Evolutionary conservation across 495 filamentous ascomycete species (phyloP), one percentile per base, ranked within the genome.

Genomic region (Lindgomyces ingoldianus): DNA sequence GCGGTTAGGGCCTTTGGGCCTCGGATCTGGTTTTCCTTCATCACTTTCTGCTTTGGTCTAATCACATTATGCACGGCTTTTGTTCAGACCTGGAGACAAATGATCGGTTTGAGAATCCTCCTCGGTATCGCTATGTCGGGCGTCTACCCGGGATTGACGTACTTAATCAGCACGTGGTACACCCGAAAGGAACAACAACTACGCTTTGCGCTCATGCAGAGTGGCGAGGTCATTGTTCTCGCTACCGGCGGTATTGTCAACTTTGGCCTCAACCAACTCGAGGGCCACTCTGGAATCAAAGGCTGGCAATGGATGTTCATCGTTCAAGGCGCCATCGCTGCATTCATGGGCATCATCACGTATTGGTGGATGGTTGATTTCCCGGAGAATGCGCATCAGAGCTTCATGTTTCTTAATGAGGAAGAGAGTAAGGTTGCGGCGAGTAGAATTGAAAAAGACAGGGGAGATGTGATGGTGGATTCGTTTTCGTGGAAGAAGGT

Each of bases 291-390:
- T 3, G 85, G 84, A 0, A 66, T 91, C 12, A 82, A 81, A 4
- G 88, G 89, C 11, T 92, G 89, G 89, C 80, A 87, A 16, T 91
- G 87, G 83, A 91, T 90, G 85, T 91, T 85, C 59, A 70, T 91
- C 4, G 84, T 91, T 1, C 88, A 92, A 72, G 85, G 85, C 2
- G 30, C 81, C 0, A 84, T 89, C 57, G 77, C 88, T n/a, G 84
- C 80, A 64, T 74, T 89, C 1, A 74, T 92, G 44, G 88, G 88
- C 4, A 65, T 89, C n/a, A 54, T 80, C 3, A 91, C 87, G 0
- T 92, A 87, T 67, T 87, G 84, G 77, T 91, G 87, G 87, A 91
- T 92, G 72, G 80, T 91, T 25, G 89, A 91, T 66, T 93, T 93
- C 64, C 89, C 89, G 0, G 89, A 91, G 55, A 82, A 86, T 8